Conservation (phyloP, 2,329 filamentous ascomycete genomes). For the Pseudogymnoascus sp. region DNA sequence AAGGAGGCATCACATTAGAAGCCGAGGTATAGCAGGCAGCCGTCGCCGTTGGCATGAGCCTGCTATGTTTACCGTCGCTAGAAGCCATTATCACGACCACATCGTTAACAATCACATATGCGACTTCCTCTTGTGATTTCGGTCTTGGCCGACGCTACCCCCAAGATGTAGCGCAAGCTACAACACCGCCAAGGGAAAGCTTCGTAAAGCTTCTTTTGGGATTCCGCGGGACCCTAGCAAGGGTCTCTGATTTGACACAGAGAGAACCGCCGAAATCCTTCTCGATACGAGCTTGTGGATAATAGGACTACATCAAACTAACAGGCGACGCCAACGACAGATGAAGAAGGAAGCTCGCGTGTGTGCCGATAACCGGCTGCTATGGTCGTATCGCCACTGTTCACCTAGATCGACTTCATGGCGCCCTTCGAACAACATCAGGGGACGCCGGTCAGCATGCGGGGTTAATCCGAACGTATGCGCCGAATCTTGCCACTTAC, state of each 20-base stretch:
- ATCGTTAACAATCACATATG: neutral
- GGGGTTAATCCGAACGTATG: neutral
- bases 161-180: neutral
- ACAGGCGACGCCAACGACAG: neutral
- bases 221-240: neutral
- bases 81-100: neutral
- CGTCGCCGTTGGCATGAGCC: too few relatives aligned
- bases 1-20: too few relatives aligned
- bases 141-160: constrained; percentile 1
- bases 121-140: neutral
- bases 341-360: neutral
- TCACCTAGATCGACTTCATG: neutral
- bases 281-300: neutral
- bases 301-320: neutral
- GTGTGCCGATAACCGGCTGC: neutral
- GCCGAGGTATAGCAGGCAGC: too few relatives aligned
- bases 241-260: neutral
- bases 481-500: neutral
- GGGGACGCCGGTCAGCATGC: neutral
- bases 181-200: neutral
- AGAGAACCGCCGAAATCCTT: neutral
- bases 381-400: neutral
- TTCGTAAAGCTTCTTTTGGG: neutral
- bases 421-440: neutral
- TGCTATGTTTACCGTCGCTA: neutral